Percentiles rank a stretch among this genome's conserved stretches.
Conservation (phyloP, 2,329 filamentous ascomycete genomes). For the Diaporthe ilicicola region DNA sequence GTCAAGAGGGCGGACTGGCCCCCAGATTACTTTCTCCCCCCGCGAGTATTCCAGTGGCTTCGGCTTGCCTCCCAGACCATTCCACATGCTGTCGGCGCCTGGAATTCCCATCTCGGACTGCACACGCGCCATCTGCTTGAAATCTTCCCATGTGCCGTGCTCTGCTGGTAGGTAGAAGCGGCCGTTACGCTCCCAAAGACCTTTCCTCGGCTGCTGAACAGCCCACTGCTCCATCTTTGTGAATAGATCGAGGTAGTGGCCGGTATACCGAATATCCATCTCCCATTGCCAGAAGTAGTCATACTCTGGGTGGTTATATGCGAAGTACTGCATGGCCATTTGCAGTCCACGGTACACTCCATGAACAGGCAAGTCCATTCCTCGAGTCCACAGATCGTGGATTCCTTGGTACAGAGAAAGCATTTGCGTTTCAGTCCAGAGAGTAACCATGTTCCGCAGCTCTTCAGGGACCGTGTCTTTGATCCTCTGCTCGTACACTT, state of each 20-base stretch:
- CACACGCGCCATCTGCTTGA: conserved; percentile 78
- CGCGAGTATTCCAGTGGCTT: conserved; percentile 46
- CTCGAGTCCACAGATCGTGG: conserved; percentile 75
- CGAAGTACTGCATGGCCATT: conserved; percentile 96
- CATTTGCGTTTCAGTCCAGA: conserved; percentile 97
- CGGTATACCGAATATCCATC: conserved; percentile 90
- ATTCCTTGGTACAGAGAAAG: conserved; percentile 87
- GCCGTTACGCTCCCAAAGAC: conserved; percentile 81
- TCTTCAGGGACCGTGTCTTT: conserved; percentile 78
- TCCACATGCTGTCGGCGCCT: conserved; percentile 74
- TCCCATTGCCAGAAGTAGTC: conserved; percentile 96
- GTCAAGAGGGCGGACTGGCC: conserved; percentile 75
- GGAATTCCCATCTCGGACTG: conserved; percentile 76
- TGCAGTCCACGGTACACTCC: conserved; percentile 92
- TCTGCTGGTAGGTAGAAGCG: conserved; percentile 81
- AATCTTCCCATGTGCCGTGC: conserved; percentile 83
- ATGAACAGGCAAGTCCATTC: conserved; percentile 79
- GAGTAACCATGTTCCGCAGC: conserved; percentile 85
- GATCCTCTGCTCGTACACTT: conserved; percentile 73
- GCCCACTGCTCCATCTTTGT: conserved; percentile 76
- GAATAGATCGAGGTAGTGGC: conserved; percentile 83
- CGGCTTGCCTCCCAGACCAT: conserved; percentile 53
- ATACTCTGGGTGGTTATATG: conserved; percentile 86
- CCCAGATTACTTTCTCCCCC: conserved; percentile 79
- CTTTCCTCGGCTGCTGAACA: conserved; percentile 77